These are phyloP conservation scores for Lactarius tabidus DNA, from an alignment of 768 basidiomycete genomes.

Conservation along the genomic window DNA sequence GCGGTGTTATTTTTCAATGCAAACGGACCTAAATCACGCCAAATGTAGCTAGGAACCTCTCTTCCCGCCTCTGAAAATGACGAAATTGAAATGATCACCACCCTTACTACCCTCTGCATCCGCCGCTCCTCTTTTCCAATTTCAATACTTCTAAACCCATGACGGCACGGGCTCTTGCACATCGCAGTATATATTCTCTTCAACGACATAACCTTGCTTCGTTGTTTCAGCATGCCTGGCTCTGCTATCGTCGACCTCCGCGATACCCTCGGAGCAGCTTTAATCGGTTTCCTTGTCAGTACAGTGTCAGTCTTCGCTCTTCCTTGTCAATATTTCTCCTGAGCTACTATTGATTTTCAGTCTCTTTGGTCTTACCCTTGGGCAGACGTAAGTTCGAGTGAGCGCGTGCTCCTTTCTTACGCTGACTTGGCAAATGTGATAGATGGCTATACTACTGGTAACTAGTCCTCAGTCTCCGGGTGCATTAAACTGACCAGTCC, in stretches of 20 bases:
- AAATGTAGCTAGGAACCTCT: too few species aligned
- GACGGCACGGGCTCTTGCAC: too few species aligned
- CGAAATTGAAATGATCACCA: too few species aligned
- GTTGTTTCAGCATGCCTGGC: background rate
- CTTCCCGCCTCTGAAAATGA: too few species aligned
- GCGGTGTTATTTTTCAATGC: too few species aligned
- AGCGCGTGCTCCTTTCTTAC: background rate
- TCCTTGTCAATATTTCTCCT: background rate
- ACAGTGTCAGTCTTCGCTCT: background rate
- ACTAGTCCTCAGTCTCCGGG: background rate
- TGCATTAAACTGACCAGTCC: background rate
- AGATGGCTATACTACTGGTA: conserved; percentile 7
- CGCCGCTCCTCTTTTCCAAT: too few species aligned
- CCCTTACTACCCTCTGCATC: too few species aligned
- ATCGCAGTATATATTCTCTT: too few species aligned
- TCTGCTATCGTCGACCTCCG: conserved; percentile 2
- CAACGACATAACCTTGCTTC: background rate
- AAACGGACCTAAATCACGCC: too few species aligned
- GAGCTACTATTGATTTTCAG: background rate
- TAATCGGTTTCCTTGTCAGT: conserved; percentile 7
- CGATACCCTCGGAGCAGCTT: background rate
- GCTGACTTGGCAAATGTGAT: background rate
- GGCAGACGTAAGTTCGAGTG: conserved; percentile 4
- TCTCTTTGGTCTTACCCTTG: background rate
- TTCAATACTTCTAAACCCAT: too few species aligned